Evolutionary conservation across 805 yeast species (phyloP), one percentile per base, ranked within the genome.

Genomic region (Peterozyma xylosa): DNA sequence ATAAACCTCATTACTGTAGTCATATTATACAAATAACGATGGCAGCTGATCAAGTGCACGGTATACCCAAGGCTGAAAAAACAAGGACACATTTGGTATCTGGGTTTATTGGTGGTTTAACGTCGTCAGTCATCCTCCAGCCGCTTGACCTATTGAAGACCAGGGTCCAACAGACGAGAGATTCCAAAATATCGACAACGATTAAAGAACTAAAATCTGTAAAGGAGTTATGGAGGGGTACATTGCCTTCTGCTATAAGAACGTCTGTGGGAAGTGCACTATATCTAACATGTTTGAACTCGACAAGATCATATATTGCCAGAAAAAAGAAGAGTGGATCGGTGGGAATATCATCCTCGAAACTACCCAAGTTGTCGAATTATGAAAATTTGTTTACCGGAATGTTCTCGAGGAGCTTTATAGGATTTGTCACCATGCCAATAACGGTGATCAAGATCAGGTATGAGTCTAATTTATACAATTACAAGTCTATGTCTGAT

Each of bases 401-500:
- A 3, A 85, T 86, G 37, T 53, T 80, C 2, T 81, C 95, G 1
- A 69, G 99, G 45, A 88, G 89, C 0, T 45, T 76, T 1, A 95
- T 89, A 2, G 99, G 99, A 2, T 74, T 82, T 49, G 49, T 86
- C 9, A 87, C 96, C 5, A 93, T 93, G 99, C 99, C 99, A 0
- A 74, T 93, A 9, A 93, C 99, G 0, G 80, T 93, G 3, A 63
- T 93, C 29, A 93, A 93, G 58, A 93, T 95, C 5, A 71, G 97
- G 33, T 89, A 75, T 55, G 98, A 93, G 64, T 86, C 96, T 5
- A 81, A 82, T 33, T 50, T 83, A 44, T 91, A 86, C 62, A 63
- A 74, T 36, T 88, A 89, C 62, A 70, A 64, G 30, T 78, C 93
- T 5, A 55, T 93, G 50, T 48, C 57, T 15, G 80, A 77, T 33